phyloP scores from a whole-genome alignment of 805 yeast species.

The Candida glaebosa region DNA sequence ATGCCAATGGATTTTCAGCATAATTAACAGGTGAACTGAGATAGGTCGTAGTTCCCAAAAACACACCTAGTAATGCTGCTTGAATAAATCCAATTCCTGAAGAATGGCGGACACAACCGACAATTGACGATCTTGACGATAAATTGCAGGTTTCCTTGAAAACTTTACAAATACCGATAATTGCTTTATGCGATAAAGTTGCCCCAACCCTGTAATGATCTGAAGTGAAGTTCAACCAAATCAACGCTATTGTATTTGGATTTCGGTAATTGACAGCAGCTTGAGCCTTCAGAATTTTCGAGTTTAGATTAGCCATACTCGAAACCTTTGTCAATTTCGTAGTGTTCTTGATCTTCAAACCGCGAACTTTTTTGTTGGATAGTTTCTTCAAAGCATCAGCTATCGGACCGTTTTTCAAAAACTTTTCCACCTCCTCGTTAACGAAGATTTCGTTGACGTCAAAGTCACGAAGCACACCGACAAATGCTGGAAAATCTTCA shows the following conservation, averaged over 20 bases:
- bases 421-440: slow-evolving; percentile 69
- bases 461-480: slow-evolving; percentile 65
- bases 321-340: slow-evolving; percentile 48
- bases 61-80: slow-evolving; percentile 79
- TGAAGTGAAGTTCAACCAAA: slow-evolving; percentile 69
- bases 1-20: slow-evolving; percentile 67
- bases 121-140: slow-evolving; percentile 63
- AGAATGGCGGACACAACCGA: slow-evolving; percentile 85
- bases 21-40: slow-evolving; percentile 75
- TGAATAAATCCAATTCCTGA: slow-evolving; percentile 86
- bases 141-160: slow-evolving; percentile 90
- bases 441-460: slow-evolving; percentile 70
- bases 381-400: slow-evolving; percentile 54
- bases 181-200: slow-evolving; percentile 53
- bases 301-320: slow-evolving; percentile 37
- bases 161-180: slow-evolving; percentile 79
- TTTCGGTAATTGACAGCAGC: slow-evolving; percentile 36
- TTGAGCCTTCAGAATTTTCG: slow-evolving; percentile 42
- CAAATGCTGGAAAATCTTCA: slow-evolving; percentile 70
- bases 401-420: slow-evolving; percentile 65
- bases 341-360: slow-evolving; percentile 65
- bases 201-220: slow-evolving; percentile 67
- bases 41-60: slow-evolving; percentile 81
- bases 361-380: slow-evolving; percentile 25
- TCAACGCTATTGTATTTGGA: slow-evolving; percentile 47